Conservation (phyloP, 2,329 filamentous ascomycete species). For the Knufia fluminis region DNA sequence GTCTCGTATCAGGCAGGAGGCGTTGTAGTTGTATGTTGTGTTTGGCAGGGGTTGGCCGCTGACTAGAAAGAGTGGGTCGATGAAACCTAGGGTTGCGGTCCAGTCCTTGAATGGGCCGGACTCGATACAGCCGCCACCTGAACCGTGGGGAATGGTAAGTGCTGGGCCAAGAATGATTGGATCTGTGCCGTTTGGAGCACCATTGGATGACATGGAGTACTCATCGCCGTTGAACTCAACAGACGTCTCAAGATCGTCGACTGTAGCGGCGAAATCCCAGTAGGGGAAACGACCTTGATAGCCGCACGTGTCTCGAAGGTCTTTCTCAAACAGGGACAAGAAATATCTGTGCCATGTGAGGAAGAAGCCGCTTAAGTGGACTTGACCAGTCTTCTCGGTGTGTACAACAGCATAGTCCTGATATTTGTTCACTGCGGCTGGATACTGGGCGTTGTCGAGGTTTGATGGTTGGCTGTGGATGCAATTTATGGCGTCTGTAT, state of each 20-base stretch:
- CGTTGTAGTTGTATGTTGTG: slow-evolving; percentile 20
- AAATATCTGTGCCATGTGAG: slow-evolving; percentile 40
- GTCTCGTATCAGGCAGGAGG: slow-evolving; percentile 21
- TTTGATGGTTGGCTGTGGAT: slow-evolving; percentile 27
- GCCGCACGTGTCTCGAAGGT: slow-evolving; percentile 36
- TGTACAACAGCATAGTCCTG: slow-evolving; percentile 37
- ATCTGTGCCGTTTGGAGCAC: slow-evolving; percentile 17
- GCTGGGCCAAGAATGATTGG: slow-evolving; percentile 15
- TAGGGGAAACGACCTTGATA: slow-evolving; percentile 38
- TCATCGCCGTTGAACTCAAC: slow-evolving; percentile 31
- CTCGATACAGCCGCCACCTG: slow-evolving; percentile 24
- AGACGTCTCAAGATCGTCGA: slow-evolving; percentile 22
- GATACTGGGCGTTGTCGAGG: slow-evolving; percentile 23
- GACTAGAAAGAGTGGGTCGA: slow-evolving; percentile 16
- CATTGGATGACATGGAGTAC: slow-evolving; percentile 29
- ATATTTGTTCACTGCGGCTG: slow-evolving; percentile 28
- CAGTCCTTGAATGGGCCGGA: slow-evolving; percentile 24
- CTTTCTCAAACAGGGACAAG: slow-evolving; percentile 35
- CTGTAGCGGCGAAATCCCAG: slow-evolving; percentile 31
- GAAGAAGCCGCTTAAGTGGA: slow-evolving; percentile 32
- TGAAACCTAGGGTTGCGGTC: slow-evolving; percentile 17
- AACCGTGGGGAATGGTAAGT: slow-evolving; percentile 21
- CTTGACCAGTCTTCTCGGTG: slow-evolving; percentile 28
- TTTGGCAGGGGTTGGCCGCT: slow-evolving; percentile 14
- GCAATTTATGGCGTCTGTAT: slow-evolving; percentile 33